A percentile compares a stretch with the other conserved stretches of the same genome.
phyloP scores from a whole-genome alignment of 805 yeast species.

The Monosporozyma solicola region DNA sequence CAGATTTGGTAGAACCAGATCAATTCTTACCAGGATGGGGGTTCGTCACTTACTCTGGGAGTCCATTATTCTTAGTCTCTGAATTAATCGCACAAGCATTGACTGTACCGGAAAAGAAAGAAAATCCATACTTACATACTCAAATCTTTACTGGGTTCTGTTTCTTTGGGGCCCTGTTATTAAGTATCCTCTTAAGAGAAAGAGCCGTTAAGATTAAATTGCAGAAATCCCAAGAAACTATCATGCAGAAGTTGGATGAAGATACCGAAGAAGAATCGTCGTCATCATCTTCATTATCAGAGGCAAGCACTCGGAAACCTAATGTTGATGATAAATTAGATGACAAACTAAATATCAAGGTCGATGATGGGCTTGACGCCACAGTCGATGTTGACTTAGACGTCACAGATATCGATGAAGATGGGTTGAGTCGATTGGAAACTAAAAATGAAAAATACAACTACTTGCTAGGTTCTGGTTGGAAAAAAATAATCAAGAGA shows the following conservation, averaged over 20 bases:
- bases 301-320: background rate
- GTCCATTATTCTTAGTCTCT: conserved; percentile 32
- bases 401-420: background rate
- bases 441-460: conserved; percentile 11
- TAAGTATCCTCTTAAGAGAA: conserved; percentile 44
- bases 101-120: conserved; percentile 18
- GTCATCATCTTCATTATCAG: background rate
- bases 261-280: background rate
- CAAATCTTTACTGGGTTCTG: conserved; percentile 52
- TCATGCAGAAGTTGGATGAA: conserved; percentile 1
- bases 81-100: conserved; percentile 50
- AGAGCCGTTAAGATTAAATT: background rate
- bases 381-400: no score
- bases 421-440: background rate
- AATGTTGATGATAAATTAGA: background rate
- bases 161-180: conserved; percentile 34
- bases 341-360: no score
- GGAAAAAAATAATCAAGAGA: conserved; percentile 15
- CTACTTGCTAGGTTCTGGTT: conserved; percentile 9
- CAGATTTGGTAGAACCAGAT: conserved; percentile 34
- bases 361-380: no score
- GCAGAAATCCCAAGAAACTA: conserved; percentile 28
- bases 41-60: conserved; percentile 28
- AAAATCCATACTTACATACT: conserved; percentile 45
- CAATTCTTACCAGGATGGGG: conserved; percentile 35